Evolutionary conservation across 1,284 basidiomycete genomes (phyloP).

Genomic region (Sutorius eximius): DNA sequence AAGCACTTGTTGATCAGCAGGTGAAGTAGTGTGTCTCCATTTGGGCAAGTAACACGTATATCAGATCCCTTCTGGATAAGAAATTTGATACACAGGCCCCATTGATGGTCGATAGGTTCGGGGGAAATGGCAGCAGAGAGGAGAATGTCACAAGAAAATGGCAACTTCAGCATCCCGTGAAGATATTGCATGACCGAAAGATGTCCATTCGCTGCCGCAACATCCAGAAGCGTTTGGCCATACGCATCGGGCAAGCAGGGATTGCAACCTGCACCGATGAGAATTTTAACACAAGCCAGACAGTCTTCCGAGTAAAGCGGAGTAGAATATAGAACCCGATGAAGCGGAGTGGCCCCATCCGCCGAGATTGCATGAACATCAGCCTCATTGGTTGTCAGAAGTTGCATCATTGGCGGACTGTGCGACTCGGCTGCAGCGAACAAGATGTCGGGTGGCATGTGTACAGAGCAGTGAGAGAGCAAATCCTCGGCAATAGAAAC

Average conservation of each 20-base stretch:
- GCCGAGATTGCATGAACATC: not conserved
- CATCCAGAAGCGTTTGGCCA: not conserved
- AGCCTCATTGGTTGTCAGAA: not conserved
- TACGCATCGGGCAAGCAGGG: not conserved
- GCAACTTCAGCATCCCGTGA: not conserved
- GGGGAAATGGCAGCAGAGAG: not conserved
- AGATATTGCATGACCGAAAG: not conserved
- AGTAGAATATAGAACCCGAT: not conserved
- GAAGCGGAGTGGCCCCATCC: slow-evolving; percentile 5
- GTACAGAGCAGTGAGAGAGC: not conserved
- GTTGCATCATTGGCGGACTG: not conserved
- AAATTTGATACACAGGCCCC: not conserved
- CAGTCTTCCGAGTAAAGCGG: not conserved
- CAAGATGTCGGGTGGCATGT: slow-evolving; percentile 7
- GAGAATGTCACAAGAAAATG: slow-evolving; percentile 1
- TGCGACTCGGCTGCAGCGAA: not conserved
- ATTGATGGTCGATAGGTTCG: too few species aligned
- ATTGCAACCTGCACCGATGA: slow-evolving; percentile 3
- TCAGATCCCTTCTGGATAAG: slow-evolving; percentile 7
- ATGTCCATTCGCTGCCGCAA: not conserved
- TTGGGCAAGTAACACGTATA: not conserved
- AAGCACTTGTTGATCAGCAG: accelerated
- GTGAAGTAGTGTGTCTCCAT: slow-evolving; percentile 10
- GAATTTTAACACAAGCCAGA: not conserved
- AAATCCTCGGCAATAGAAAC: not conserved